Percentiles rank a stretch among this genome's conserved stretches.
phyloP scores from a whole-genome alignment of 169 alveolate genomes.

The Cryptosporidium xiaoi region DNA sequence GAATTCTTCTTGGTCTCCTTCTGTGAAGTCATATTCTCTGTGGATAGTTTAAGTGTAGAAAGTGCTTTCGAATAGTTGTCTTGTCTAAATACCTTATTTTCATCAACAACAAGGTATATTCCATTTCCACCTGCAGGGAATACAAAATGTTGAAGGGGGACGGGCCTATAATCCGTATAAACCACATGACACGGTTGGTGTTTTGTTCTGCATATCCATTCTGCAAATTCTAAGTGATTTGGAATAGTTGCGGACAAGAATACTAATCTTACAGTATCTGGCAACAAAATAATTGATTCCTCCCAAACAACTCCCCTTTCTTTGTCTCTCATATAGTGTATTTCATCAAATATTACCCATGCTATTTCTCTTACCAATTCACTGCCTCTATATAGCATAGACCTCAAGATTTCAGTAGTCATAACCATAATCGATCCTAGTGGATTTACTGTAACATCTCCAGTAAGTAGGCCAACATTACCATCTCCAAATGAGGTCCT shows the following conservation, averaged over 20 bases:
- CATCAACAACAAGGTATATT: constrained; percentile 94
- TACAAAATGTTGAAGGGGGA: constrained; percentile 97
- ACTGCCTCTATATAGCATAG: constrained; percentile 98
- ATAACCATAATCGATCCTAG: constrained; percentile 97
- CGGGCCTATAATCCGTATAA: constrained; percentile 97
- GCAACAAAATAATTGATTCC: constrained; percentile 96
- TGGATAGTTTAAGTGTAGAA: constrained; percentile 42
- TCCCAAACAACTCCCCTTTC: constrained; percentile 99
- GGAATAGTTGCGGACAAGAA: constrained; percentile 99
- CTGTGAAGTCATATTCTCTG: constrained; percentile 66
- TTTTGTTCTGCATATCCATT: constrained; percentile 98
- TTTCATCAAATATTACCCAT: constrained; percentile 91
- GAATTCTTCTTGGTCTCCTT: constrained; percentile 51
- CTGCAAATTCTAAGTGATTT: constrained; percentile 98
- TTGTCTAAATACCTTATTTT: constrained; percentile 90
- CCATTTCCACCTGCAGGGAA: constrained; percentile 96
- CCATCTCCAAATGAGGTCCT: constrained; percentile 92
- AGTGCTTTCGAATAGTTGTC: constrained; percentile 78
- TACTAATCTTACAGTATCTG: constrained; percentile 93
- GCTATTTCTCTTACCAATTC: constrained; percentile 93
- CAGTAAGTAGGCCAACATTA: constrained; percentile 99
- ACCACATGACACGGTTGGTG: constrained; percentile 97
- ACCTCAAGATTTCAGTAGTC: constrained; percentile 98
- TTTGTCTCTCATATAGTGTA: constrained; percentile 99
- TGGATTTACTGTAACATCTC: constrained; percentile 98